phyloP scores from a whole-genome alignment of 768 basidiomycete species.

The Tricholoma saponaceum region DNA sequence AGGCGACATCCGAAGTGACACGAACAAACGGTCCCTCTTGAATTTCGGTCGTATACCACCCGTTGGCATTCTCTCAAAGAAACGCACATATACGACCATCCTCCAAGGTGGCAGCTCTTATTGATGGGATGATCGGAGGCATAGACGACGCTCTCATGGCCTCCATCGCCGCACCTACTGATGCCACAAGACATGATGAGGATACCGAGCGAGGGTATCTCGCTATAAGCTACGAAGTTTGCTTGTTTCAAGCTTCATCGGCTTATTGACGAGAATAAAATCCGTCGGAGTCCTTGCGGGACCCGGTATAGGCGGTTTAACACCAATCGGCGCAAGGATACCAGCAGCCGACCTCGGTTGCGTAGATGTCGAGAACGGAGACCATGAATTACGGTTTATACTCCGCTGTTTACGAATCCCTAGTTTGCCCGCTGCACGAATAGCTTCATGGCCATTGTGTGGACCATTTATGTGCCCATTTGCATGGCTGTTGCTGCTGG shows the following conservation, averaged over 20 bases:
- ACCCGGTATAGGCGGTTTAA: constrained; percentile 2
- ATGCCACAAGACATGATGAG: neutral
- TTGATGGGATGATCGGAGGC: neutral
- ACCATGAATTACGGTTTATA: constrained; percentile 51
- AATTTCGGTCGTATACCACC: neutral
- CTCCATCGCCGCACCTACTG: neutral
- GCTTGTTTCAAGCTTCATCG: constrained; percentile 10
- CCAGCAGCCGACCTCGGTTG: constrained; percentile 4
- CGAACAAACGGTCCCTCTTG: neutral
- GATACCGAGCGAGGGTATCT: neutral
- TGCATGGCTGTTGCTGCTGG: constrained; percentile 15
- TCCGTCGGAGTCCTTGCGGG: neutral
- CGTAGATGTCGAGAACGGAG: constrained; percentile 16
- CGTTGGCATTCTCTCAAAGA: neutral
- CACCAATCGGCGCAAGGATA: constrained; percentile 1
- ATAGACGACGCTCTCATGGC: neutral
- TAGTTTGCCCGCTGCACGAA: constrained; percentile 49
- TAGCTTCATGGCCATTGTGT: constrained; percentile 34
- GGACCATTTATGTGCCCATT: constrained; percentile 5
- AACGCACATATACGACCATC: neutral
- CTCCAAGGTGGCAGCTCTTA: neutral
- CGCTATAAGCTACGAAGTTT: constrained; percentile 3
- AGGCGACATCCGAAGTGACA: neutral
- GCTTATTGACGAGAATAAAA: constrained; percentile 11
- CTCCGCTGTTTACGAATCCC: constrained; percentile 44